phyloP scores from a whole-genome alignment of 306 rosid species.

The Dalbergia oliveri region DNA sequence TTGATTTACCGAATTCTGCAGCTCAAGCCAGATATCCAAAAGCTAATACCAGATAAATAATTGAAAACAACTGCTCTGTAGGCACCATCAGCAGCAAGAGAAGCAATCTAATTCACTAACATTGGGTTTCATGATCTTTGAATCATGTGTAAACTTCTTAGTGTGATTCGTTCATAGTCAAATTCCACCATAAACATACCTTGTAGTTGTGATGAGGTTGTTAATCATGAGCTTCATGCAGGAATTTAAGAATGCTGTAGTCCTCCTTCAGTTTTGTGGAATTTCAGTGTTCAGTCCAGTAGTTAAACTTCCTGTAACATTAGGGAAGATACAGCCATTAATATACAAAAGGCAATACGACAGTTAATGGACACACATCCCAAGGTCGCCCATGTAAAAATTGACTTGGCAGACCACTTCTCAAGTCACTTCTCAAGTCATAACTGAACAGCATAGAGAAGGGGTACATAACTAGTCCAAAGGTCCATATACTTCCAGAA shows the following conservation, averaged over 20 bases:
- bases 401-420: slow-evolving; percentile 42
- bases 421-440: slow-evolving; percentile 41
- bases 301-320: slow-evolving; percentile 40
- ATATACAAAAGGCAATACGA: slow-evolving; percentile 25
- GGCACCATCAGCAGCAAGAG: slow-evolving; percentile 39
- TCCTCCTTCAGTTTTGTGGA: slow-evolving; percentile 32
- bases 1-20: slow-evolving; percentile 20
- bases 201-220: slow-evolving; percentile 33
- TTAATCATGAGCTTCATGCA: slow-evolving; percentile 38
- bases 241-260: slow-evolving; percentile 22
- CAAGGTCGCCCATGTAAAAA: slow-evolving; percentile 29
- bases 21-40: slow-evolving; percentile 40
- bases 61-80: slow-evolving; percentile 23
- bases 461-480: slow-evolving; percentile 21
- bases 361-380: slow-evolving; percentile 24
- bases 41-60: slow-evolving; percentile 37
- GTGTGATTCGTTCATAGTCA: slow-evolving; percentile 39
- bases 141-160: slow-evolving; percentile 37
- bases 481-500: slow-evolving; percentile 40
- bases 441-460: not conserved
- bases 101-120: slow-evolving; percentile 28
- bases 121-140: slow-evolving; percentile 38
- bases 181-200: slow-evolving; percentile 42
- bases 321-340: slow-evolving; percentile 21
- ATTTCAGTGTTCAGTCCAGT: slow-evolving; percentile 24